Conservation (phyloP, 352 stramenopile genomes). For the Blastocystis sp. region DNA sequence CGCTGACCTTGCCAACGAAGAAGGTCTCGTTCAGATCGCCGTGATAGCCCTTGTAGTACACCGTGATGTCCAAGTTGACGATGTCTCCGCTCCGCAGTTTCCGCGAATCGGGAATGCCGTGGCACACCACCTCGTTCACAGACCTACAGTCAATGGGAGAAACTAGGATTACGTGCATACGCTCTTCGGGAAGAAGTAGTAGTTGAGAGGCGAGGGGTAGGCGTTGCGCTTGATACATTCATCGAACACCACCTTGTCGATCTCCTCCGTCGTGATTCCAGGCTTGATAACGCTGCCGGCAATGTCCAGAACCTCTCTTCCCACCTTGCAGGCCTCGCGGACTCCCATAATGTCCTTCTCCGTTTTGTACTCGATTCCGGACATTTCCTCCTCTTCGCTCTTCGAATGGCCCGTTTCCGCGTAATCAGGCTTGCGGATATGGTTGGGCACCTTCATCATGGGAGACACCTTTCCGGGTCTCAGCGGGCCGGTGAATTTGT, state of each 20-base stretch:
- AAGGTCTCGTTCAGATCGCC: conserved; percentile 97
- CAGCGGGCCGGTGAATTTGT: conserved; percentile 76
- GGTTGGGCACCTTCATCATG: conserved; percentile 67
- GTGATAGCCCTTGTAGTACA: conserved; percentile 94
- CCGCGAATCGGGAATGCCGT: conserved; percentile 92
- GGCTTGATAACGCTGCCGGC: conserved; percentile 80
- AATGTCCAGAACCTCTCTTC: conserved; percentile 90
- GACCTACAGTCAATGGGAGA: conserved; percentile 73
- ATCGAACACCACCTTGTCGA: conserved; percentile 90
- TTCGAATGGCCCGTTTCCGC: conserved; percentile 75
- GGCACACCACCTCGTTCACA: conserved; percentile 92
- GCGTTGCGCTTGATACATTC: conserved; percentile 84
- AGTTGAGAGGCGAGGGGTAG: conserved; percentile 96
- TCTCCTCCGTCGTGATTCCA: conserved; percentile 91
- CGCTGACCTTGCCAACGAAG: conserved; percentile 90
- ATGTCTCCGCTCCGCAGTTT: conserved; percentile 91
- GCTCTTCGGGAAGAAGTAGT: conserved; percentile 91
- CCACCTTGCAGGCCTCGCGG: conserved; percentile 81
- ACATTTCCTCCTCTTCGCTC: conserved; percentile 70
- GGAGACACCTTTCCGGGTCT: conserved; percentile 80
- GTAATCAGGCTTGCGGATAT: conserved; percentile 50
- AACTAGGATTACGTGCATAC: conserved; percentile 81
- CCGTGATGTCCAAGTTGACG: conserved; percentile 95
- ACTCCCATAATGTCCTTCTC: conserved; percentile 88
- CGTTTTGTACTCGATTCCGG: conserved; percentile 86